Evolutionary conservation across 2,329 filamentous ascomycete genomes (phyloP).

Genomic region (Teratosphaeria epicoccoides): DNA sequence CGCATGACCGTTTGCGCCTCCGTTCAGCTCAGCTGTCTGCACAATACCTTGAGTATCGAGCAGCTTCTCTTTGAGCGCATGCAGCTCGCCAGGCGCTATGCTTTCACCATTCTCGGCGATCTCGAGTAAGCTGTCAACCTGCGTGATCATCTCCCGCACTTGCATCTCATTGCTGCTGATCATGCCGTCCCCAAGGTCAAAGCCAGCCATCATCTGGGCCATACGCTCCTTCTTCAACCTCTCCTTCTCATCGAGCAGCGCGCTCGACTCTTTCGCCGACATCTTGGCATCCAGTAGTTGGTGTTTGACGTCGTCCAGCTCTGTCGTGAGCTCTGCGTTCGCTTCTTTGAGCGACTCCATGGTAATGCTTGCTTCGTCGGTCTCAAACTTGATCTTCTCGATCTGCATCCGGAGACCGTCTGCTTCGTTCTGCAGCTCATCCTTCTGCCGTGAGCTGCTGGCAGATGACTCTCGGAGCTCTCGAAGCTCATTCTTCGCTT

Average conservation of each 20-base stretch:
- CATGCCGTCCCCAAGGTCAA: slow-evolving; percentile 83
- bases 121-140: slow-evolving; percentile 68
- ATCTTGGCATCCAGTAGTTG: slow-evolving; percentile 93
- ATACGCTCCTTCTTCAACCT: slow-evolving; percentile 98
- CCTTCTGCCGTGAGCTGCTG: slow-evolving; percentile 80
- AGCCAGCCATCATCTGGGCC: slow-evolving; percentile 99
- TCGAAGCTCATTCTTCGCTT: slow-evolving; percentile 75
- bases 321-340: slow-evolving; percentile 80
- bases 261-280: slow-evolving; percentile 86
- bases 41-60: slow-evolving; percentile 87
- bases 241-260: slow-evolving; percentile 90
- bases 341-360: slow-evolving; percentile 97
- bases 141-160: slow-evolving; percentile 73
- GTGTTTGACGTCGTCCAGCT: slow-evolving; percentile 92
- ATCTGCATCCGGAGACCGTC: slow-evolving; percentile 96
- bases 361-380: slow-evolving; percentile 91
- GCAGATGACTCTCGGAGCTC: slow-evolving; percentile 78
- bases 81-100: slow-evolving; percentile 70
- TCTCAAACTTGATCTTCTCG: slow-evolving; percentile 88
- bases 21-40: slow-evolving; percentile 78
- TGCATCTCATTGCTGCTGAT: slow-evolving; percentile 88
- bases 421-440: slow-evolving; percentile 70
- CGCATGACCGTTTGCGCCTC: slow-evolving; percentile 58
- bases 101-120: slow-evolving; percentile 66
- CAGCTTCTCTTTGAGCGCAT: slow-evolving; percentile 64